Percentiles rank a stretch among this genome's conserved stretches.
These are phyloP conservation scores for Lycium barbarum DNA, from an alignment of 257 asterid species.

Conservation along the genomic window DNA sequence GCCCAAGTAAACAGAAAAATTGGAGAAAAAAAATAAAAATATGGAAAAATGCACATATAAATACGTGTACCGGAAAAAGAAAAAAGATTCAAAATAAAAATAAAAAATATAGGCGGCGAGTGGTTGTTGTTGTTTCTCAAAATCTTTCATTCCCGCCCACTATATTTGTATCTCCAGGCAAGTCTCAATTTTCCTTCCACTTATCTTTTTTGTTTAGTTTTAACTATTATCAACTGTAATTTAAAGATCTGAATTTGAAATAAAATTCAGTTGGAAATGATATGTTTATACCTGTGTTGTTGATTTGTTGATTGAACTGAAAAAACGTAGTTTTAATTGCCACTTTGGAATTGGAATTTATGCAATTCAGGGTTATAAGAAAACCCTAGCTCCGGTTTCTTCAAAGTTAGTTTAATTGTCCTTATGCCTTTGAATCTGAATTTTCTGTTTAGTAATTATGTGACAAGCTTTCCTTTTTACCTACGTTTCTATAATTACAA, in stretches of 20 bases:
- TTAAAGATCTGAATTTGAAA: background rate
- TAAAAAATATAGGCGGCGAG: background rate
- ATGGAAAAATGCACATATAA: background rate
- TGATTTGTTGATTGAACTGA: background rate
- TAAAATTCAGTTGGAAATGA: background rate
- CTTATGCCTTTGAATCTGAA: background rate
- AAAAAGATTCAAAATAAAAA: background rate
- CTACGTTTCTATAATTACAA: too few relatives aligned
- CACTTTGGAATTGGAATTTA: background rate
- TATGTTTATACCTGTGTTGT: background rate
- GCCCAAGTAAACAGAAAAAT: background rate
- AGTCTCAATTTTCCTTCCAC: background rate
- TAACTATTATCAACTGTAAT: background rate
- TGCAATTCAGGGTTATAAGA: background rate
- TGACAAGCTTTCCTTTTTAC: too few relatives aligned
- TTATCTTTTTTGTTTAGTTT: background rate
- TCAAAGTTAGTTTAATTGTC: background rate
- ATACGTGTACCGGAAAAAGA: background rate
- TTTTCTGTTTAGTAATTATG: background rate
- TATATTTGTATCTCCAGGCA: background rate
- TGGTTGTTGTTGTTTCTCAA: background rate
- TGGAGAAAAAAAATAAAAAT: too few relatives aligned
- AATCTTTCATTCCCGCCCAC: constrained; percentile 25
- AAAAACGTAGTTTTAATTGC: background rate
- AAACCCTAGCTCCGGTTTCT: background rate